These are phyloP conservation scores for Paecilomyces sp. DNA, from an alignment of 2,329 filamentous ascomycete species.

Conservation along the genomic window DNA sequence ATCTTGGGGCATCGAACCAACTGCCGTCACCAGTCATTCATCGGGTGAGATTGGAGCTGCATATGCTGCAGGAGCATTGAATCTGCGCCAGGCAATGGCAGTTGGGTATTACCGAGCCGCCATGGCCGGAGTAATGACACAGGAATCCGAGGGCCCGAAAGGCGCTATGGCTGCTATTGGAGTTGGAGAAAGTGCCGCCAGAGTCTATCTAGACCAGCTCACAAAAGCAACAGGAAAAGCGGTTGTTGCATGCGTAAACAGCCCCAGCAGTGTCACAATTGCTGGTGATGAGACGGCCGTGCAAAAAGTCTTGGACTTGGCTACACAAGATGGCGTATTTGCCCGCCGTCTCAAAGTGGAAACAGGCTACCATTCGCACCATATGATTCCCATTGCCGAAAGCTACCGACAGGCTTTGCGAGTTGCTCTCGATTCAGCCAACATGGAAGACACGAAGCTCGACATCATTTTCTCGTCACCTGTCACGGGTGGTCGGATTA, in stretches of 20 bases:
- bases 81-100: slow-evolving; percentile 3
- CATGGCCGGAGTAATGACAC: background rate
- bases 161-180: slow-evolving; percentile 13
- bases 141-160: slow-evolving; percentile 3
- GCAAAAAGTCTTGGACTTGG: background rate
- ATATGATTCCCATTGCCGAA: slow-evolving; percentile 10
- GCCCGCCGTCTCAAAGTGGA: slow-evolving; percentile 7
- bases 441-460: background rate
- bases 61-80: slow-evolving; percentile 10
- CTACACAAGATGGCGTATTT: slow-evolving; percentile 3
- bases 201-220: slow-evolving; percentile 6
- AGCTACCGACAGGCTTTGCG: background rate
- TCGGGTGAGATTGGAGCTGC: slow-evolving; percentile 21
- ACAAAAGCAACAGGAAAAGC: background rate
- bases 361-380: slow-evolving; percentile 13
- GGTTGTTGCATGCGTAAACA: slow-evolving; percentile 14
- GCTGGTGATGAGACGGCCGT: slow-evolving; percentile 8
- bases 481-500: slow-evolving; percentile 8
- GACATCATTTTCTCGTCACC: slow-evolving; percentile 9
- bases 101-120: slow-evolving; percentile 9
- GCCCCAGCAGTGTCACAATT: slow-evolving; percentile 11
- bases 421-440: background rate
- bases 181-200: background rate
- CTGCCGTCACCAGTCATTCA: slow-evolving; percentile 14
- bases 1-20: slow-evolving; percentile 9